phyloP scores from a whole-genome alignment of 2,329 filamentous ascomycete species.

The Drechslera avenae region DNA sequence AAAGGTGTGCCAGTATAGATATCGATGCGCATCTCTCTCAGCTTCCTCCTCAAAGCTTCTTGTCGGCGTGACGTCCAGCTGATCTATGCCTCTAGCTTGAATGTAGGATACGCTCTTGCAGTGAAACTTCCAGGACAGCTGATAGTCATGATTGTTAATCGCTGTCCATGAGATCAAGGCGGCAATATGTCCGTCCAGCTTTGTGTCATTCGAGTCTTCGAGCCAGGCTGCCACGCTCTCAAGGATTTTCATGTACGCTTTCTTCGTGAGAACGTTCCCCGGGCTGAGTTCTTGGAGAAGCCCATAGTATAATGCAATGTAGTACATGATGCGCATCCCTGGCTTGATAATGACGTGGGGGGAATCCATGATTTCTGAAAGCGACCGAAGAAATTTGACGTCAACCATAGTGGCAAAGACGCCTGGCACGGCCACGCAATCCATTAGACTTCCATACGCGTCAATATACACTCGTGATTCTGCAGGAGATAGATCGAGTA shows the following conservation, averaged over 20 bases:
- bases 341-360: conserved; percentile 35
- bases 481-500: conserved; percentile 22
- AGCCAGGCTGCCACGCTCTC: conserved; percentile 37
- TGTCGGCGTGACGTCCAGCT: conserved; percentile 25
- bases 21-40: conserved; percentile 19
- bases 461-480: conserved; percentile 29
- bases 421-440: conserved; percentile 28
- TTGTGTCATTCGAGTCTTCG: conserved; percentile 13
- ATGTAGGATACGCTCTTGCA: conserved; percentile 32
- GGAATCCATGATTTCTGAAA: conserved; percentile 33
- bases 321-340: conserved; percentile 32
- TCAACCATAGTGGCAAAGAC: conserved; percentile 21
- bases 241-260: conserved; percentile 34
- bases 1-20: conserved; percentile 32
- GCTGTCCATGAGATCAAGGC: conserved; percentile 31
- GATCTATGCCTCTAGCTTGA: conserved; percentile 26
- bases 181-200: conserved; percentile 30
- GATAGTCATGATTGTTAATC: conserved; percentile 35
- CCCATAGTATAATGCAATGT: conserved; percentile 35
- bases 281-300: conserved; percentile 22
- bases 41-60: conserved; percentile 30
- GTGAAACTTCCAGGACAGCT: conserved; percentile 39
- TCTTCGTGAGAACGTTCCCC: conserved; percentile 16
- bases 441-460: conserved; percentile 19
- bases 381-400: conserved; percentile 19